Percentiles rank a stretch among this genome's conserved stretches.
Conservation (phyloP, 2,329 filamentous ascomycete species). For the Alternaria ethzedia region DNA sequence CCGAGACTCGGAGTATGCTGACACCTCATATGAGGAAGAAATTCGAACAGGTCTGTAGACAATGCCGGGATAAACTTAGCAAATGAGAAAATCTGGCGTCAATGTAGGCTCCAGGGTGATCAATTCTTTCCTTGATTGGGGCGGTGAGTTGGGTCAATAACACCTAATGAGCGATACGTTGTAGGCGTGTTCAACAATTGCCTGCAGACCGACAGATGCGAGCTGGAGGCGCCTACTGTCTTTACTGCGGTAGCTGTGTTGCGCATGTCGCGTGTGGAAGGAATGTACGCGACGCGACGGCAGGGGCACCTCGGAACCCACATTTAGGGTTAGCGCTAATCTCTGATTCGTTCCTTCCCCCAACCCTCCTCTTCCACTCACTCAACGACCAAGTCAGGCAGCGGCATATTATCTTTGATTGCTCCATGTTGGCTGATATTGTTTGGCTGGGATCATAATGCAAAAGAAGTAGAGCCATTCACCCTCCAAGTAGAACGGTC, state of each 20-base stretch:
- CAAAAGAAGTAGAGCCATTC: background rate
- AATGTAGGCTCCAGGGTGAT: background rate
- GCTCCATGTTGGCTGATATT: background rate
- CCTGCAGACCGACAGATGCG: background rate
- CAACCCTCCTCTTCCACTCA: background rate
- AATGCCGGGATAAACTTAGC: background rate
- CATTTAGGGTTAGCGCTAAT: background rate
- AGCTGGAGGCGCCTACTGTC: background rate
- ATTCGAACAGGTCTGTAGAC: background rate
- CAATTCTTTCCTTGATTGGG: background rate
- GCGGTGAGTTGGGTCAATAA: background rate
- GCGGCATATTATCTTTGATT: background rate
- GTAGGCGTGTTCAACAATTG: background rate
- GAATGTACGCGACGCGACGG: background rate
- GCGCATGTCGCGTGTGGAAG: background rate
- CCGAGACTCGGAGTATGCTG: background rate
- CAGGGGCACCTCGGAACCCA: background rate
- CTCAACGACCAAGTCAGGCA: background rate
- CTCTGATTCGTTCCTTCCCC: background rate
- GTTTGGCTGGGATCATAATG: background rate
- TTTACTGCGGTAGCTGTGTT: background rate
- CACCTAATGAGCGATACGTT: background rate
- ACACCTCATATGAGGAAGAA: background rate
- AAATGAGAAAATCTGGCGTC: background rate
- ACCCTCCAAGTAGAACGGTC: background rate